phyloP scores from a whole-genome alignment of 2,329 filamentous ascomycete species.

The Neopestalotiopsis sp. region DNA sequence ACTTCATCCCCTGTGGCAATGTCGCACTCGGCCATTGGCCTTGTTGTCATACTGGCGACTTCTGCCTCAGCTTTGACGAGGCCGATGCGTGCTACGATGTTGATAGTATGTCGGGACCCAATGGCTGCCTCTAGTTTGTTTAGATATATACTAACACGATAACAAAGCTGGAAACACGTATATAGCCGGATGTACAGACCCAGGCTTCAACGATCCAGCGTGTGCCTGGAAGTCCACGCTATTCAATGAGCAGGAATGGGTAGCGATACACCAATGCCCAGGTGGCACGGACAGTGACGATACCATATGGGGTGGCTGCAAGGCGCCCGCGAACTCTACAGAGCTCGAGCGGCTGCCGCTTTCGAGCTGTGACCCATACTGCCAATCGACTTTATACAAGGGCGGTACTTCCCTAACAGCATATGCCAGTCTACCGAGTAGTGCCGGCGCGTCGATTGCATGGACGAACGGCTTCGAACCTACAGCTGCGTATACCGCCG shows the following conservation, averaged over 20 bases:
- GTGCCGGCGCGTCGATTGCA: conserved; percentile 13
- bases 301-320: conserved; percentile 19
- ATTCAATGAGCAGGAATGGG: conserved; percentile 22
- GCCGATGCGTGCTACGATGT: conserved; percentile 20
- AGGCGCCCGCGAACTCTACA: conserved; percentile 13
- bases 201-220: conserved; percentile 15
- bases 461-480: conserved; percentile 20
- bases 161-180: conserved; percentile 21
- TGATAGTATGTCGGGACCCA: conserved; percentile 10
- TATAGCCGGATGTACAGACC: conserved; percentile 22
- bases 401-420: conserved; percentile 9
- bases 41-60: conserved; percentile 19
- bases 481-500: background rate
- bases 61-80: conserved; percentile 19
- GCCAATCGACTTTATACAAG: background rate
- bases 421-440: conserved; percentile 19
- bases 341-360: conserved; percentile 16
- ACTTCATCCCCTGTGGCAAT: conserved; percentile 22
- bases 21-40: conserved; percentile 21
- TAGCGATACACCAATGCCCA: conserved; percentile 20
- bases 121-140: background rate
- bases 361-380: conserved; percentile 21
- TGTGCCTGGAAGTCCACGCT: conserved; percentile 18
- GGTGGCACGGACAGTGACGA: background rate
- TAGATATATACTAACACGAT: background rate